These are phyloP conservation scores for Themeda triandra DNA, from an alignment of 176 grass and related monocot species.

Conservation along the genomic window DNA sequence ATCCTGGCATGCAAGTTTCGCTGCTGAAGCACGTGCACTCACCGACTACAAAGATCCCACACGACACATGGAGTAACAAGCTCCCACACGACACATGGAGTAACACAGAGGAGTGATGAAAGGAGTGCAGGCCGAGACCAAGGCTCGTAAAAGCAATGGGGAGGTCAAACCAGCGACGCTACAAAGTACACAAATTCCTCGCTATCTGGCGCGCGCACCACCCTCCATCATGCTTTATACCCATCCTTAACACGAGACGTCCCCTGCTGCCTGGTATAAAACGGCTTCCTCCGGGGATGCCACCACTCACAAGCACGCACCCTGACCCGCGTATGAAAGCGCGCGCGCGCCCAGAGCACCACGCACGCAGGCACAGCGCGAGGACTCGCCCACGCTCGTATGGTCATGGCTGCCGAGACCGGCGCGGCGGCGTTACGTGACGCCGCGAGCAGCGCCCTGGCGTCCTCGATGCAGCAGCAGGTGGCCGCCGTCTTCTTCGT, in stretches of 20 bases:
- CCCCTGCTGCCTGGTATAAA: slow-evolving; percentile 22
- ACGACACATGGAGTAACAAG: background rate
- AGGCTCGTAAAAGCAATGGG: background rate
- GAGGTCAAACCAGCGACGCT: slow-evolving; percentile 27
- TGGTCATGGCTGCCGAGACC: slow-evolving; percentile 16
- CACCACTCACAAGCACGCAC: background rate
- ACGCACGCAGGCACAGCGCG: background rate
- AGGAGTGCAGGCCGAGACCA: background rate
- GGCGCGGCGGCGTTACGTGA: slow-evolving; percentile 21
- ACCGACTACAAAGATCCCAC: background rate
- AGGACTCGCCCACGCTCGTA: background rate
- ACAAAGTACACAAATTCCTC: slow-evolving; percentile 2
- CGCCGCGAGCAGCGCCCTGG: slow-evolving; percentile 8
- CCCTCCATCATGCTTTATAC: background rate
- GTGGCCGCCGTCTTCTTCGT: slow-evolving; percentile 45
- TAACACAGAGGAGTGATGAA: no score
- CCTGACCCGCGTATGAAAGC: slow-evolving; percentile 18
- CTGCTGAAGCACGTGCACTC: slow-evolving; percentile 8
- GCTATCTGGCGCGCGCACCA: background rate
- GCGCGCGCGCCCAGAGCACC: slow-evolving; percentile 1
- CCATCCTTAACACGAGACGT: slow-evolving; percentile 13
- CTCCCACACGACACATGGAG: background rate
- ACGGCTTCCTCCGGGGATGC: slow-evolving; percentile 3
- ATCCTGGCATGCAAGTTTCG: background rate
- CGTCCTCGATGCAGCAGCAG: slow-evolving; percentile 38